Evolutionary conservation across 495 filamentous ascomycete species (phyloP).

Genomic region (Niebla homalea): DNA sequence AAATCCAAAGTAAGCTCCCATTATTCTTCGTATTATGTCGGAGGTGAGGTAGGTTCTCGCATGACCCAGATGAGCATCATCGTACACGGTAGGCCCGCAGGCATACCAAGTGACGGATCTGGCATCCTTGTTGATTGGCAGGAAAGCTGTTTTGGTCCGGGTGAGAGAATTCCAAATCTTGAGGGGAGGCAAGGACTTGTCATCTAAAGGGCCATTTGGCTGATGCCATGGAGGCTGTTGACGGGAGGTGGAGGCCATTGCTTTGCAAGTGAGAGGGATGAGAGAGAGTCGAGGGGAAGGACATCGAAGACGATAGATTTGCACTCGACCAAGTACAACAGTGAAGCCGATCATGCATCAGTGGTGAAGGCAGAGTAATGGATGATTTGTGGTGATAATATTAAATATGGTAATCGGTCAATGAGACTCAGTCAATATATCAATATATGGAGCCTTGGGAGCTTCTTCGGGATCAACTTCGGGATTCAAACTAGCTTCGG

Average conservation of each 20-base stretch:
- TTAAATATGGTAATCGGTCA: no score
- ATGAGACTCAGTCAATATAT: no score
- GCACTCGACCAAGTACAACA: no score
- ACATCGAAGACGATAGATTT: no score
- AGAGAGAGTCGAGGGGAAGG: no score
- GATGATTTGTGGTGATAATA: no score
- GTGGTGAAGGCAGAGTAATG: no score
- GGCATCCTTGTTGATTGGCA: constrained; percentile 51
- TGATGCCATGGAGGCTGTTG: constrained; percentile 40
- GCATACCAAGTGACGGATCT: constrained; percentile 78
- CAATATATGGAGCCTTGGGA: no score
- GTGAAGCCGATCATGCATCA: no score
- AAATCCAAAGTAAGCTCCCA: constrained; percentile 76
- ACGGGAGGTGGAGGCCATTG: constrained; percentile 22
- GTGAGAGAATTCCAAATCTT: constrained; percentile 68
- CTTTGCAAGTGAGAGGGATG: no score
- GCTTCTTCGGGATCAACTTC: no score
- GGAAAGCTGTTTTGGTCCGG: constrained; percentile 57
- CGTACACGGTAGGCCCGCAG: constrained; percentile 89
- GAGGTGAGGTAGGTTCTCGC: constrained; percentile 89
- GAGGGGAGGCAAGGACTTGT: constrained; percentile 24
- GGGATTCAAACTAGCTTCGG: no score
- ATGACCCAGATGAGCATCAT: constrained; percentile 81
- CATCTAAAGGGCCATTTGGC: constrained; percentile 23
- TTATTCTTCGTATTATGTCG: constrained; percentile 80